Conservation (phyloP, 148 eudicot species). For the Rhododendron simsii region DNA sequence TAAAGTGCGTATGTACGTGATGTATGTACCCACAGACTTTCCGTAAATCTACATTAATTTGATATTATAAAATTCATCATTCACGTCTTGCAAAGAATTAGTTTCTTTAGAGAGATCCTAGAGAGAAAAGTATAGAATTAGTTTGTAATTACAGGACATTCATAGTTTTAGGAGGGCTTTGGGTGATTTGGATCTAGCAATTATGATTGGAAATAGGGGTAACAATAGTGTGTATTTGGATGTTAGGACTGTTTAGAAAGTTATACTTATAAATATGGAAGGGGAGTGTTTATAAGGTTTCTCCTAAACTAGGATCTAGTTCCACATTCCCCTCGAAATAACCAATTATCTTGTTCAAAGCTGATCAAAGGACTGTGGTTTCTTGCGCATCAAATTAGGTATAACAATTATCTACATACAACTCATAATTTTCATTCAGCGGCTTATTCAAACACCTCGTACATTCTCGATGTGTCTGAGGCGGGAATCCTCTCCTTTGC, state of each 20-base stretch:
- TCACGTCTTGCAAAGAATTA: not conserved
- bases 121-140: not conserved
- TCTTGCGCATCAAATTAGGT: not conserved
- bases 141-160: not conserved
- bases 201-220: not conserved
- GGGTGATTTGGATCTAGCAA: not conserved
- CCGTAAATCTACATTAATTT: too few species aligned
- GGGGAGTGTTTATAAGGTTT: not conserved
- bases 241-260: not conserved
- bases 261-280: not conserved
- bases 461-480: not conserved
- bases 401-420: not conserved
- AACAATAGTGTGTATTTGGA: not conserved
- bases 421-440: not conserved
- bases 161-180: not conserved
- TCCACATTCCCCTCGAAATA: not conserved
- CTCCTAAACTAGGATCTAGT: not conserved
- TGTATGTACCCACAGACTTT: too few species aligned
- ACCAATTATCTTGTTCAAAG: not conserved
- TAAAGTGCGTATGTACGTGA: too few species aligned
- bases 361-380: not conserved
- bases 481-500: not conserved
- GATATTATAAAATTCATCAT: not conserved
- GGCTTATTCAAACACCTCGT: not conserved
- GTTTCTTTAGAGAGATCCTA: not conserved